These are phyloP conservation scores for Huiozyma naganishii DNA, from an alignment of 805 yeast species.

Conservation along the genomic window DNA sequence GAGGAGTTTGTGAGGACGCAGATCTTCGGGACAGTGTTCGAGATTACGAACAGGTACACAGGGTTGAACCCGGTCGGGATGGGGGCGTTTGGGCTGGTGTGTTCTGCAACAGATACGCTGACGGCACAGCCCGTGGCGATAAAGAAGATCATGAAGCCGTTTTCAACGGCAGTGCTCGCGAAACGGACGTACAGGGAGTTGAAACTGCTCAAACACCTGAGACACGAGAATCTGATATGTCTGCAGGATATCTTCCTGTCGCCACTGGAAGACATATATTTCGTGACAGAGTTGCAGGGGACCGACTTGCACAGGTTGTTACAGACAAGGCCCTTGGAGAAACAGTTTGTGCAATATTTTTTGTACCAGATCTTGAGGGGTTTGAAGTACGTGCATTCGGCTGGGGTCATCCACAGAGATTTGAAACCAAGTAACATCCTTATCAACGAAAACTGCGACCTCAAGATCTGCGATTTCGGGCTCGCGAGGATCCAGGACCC, in stretches of 20 bases:
- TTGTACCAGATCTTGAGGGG: conserved; percentile 89
- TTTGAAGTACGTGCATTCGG: conserved; percentile 79
- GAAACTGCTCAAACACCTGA: conserved; percentile 81
- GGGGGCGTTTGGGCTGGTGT: conserved; percentile 98
- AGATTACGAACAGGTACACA: conserved; percentile 78
- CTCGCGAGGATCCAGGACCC: conserved; percentile 96
- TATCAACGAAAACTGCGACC: conserved; percentile 82
- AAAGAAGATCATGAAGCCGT: conserved; percentile 96
- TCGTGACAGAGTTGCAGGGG: conserved; percentile 94
- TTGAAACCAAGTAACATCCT: conserved; percentile 76
- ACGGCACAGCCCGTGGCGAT: conserved; percentile 93
- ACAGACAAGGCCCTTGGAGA: conserved; percentile 88
- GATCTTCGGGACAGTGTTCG: conserved; percentile 91
- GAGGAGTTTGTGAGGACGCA: conserved; percentile 57
- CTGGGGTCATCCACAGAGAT: conserved; percentile 87
- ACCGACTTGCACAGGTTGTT: conserved; percentile 88
- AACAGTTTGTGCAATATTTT: conserved; percentile 93
- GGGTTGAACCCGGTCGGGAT: conserved; percentile 96
- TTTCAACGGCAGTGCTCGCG: conserved; percentile 86
- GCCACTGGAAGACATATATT: conserved; percentile 90
- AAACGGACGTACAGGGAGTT: conserved; percentile 94
- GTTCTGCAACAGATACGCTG: conserved; percentile 87
- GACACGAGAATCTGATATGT: conserved; percentile 90
- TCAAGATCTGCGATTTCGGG: conserved; percentile 89
- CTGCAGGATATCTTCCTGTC: conserved; percentile 88